Evolutionary conservation across 805 yeast genomes (phyloP), one percentile per base, ranked within the genome.

Genomic region (Wickerhamomyces alni): DNA sequence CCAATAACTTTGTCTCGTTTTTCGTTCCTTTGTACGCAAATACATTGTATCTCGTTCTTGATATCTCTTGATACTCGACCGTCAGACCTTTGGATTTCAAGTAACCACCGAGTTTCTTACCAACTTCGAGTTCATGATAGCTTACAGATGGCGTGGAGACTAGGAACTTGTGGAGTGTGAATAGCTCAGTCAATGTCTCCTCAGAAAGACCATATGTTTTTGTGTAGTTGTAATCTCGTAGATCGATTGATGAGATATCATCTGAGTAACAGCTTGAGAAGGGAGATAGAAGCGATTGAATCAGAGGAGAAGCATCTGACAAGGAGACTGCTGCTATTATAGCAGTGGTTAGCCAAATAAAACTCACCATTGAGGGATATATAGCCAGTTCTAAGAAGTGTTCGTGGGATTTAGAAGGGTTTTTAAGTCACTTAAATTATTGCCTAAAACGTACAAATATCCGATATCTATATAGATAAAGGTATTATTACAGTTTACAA

Each of bases 11-110:
- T 10, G 77, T 69, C 42, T 71, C 56, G 42, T 77, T 65, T 5
- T 48, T 47, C 1, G 47, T 34, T 1, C 82, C 83, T 9, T 60
- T 42, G 47, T 75, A 79, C 5, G 82, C 83, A 44, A 71, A 76
- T 22, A 80, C 62, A 47, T 79, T 75, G 49, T 55, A 53, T 26
- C 80, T 62, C 7, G 51, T 48, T n/a, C 47, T 52, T 17, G 58
- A 52, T 12, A 69, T 59, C 13, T 58, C 44, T 33, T 66, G 64
- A 21, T 57, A 34, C 44, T 79, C 78, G 4, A 77, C 81, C 0
- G 75, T 73, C 6, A 41, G 25, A 22, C 42, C 42, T n/a, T 39
- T 38, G 6, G 29, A n/a, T 12, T 25, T 24, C 11, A 41, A 26
- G 16, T 41, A 41, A 5, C 10, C 5, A 5, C 38, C 17, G 10